These are phyloP conservation scores for Paracorniculantispora psalliotae DNA, from an alignment of 2,329 filamentous ascomycete species.

Conservation along the genomic window DNA sequence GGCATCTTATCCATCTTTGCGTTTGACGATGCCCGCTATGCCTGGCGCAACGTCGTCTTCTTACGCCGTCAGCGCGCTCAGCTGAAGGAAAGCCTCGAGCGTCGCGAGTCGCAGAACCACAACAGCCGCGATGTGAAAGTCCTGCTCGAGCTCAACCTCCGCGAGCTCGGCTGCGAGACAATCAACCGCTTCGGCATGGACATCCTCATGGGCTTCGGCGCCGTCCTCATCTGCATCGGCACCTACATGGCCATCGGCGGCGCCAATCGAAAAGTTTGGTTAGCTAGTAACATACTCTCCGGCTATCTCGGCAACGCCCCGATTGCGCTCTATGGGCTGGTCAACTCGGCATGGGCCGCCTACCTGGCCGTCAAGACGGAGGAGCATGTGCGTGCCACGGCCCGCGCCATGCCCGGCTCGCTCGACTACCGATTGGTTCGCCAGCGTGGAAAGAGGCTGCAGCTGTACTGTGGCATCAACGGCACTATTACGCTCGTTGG, in stretches of 20 bases:
- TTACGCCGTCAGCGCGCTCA: constrained; percentile 36
- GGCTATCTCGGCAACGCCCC: constrained; percentile 51
- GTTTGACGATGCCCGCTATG: constrained; percentile 37
- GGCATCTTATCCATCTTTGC: constrained; percentile 42
- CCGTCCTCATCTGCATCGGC: constrained; percentile 45
- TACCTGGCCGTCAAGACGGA: constrained; percentile 38
- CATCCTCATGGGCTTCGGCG: constrained; percentile 42
- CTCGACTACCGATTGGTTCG: constrained; percentile 27
- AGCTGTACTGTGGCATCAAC: constrained; percentile 40
- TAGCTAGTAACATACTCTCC: constrained; percentile 47
- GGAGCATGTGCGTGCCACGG: constrained; percentile 28
- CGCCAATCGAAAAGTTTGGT: constrained; percentile 35
- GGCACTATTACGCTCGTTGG: constrained; percentile 42
- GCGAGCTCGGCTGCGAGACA: constrained; percentile 46
- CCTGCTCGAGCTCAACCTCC: constrained; percentile 39
- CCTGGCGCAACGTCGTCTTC: constrained; percentile 41
- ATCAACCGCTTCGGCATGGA: constrained; percentile 50
- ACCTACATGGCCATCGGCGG: constrained; percentile 52
- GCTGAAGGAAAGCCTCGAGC: constrained; percentile 22
- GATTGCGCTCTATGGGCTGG: constrained; percentile 43
- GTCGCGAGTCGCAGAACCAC: constrained; percentile 10
- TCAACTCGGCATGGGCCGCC: constrained; percentile 44
- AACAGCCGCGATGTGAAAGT: constrained; percentile 26
- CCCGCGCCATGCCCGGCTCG: constrained; percentile 22
- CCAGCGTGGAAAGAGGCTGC: constrained; percentile 34